Conservation (phyloP, 2,329 filamentous ascomycete genomes). For the Ramichloridium luteum region DNA sequence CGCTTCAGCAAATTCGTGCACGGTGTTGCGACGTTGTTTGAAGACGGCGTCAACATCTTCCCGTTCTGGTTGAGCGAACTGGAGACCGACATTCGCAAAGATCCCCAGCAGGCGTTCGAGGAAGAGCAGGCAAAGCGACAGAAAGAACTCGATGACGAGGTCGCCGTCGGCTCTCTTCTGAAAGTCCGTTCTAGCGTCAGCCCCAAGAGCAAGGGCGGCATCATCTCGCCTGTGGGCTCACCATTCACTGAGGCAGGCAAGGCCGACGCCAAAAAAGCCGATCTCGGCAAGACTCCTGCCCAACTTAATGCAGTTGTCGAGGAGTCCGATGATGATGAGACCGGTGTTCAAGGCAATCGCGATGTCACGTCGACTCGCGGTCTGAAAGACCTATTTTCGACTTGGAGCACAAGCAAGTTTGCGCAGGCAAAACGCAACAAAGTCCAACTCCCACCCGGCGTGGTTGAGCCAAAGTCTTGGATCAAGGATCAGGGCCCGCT, state of each 20-base stretch:
- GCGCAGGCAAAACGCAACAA: conserved; percentile 40
- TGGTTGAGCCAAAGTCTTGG: conserved; percentile 73
- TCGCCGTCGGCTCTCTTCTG: conserved; percentile 79
- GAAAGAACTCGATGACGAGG: conserved; percentile 71
- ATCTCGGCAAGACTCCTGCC: conserved; percentile 10
- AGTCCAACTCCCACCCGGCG: conserved; percentile 63
- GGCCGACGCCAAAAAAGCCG: conserved; percentile 11
- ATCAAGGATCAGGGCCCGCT: conserved; percentile 91
- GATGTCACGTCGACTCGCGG: conserved; percentile 38
- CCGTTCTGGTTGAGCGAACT: conserved; percentile 93
- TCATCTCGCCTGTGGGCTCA: conserved; percentile 56
- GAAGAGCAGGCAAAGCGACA: conserved; percentile 78
- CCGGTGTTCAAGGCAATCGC: conserved; percentile 22
- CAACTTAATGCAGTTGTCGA: conserved; percentile 29
- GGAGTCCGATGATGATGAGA: conserved; percentile 38
- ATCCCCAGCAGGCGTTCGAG: conserved; percentile 81
- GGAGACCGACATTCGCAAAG: conserved; percentile 85
- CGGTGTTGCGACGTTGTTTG: conserved; percentile 80
- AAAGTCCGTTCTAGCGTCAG: conserved; percentile 36
- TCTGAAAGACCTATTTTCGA: conserved; percentile 63
- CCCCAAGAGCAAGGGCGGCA: conserved; percentile 43
- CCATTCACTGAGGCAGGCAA: conserved; percentile 41
- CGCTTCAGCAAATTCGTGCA: conserved; percentile 97
- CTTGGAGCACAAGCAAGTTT: conserved; percentile 71
- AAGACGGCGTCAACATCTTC: conserved; percentile 86